Conservation (phyloP, 75 land plant species). For the Picea glauca region DNA sequence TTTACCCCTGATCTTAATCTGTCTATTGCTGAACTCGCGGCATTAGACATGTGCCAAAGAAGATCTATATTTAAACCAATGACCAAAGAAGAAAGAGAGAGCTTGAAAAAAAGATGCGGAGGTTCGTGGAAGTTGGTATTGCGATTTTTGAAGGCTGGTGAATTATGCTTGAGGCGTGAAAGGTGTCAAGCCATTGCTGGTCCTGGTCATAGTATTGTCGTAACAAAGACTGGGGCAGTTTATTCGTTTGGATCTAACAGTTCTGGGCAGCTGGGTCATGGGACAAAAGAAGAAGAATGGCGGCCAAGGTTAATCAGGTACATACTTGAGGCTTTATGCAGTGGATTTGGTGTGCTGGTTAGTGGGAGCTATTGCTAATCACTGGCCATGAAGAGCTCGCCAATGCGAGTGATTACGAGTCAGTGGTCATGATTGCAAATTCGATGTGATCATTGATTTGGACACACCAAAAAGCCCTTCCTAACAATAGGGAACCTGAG, state of each 20-base stretch:
- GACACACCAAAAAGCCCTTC: too few relatives aligned
- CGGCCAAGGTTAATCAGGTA: slow-evolving; percentile 74
- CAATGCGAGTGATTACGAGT: too few relatives aligned
- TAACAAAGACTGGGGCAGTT: slow-evolving; percentile 55
- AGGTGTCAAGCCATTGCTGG: slow-evolving; percentile 83
- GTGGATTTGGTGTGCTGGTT: not conserved
- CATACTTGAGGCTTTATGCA: not conserved
- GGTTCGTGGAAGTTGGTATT: slow-evolving; percentile 85
- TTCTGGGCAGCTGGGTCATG: slow-evolving; percentile 87
- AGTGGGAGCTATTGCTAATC: too few relatives aligned
- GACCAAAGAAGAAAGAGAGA: slow-evolving; percentile 43
- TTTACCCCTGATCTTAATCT: slow-evolving; percentile 55
- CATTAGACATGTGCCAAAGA: slow-evolving; percentile 74
- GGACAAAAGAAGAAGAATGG: slow-evolving; percentile 58
- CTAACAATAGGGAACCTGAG: not conserved
- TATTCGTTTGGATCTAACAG: slow-evolving; percentile 77
- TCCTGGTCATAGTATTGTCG: slow-evolving; percentile 81
- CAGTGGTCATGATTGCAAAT: too few relatives aligned
- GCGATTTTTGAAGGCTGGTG: slow-evolving; percentile 66
- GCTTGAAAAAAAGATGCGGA: slow-evolving; percentile 59
- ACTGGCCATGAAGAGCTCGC: too few relatives aligned
- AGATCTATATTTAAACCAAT: slow-evolving; percentile 67
- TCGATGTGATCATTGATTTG: too few relatives aligned
- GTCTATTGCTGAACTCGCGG: slow-evolving; percentile 79
- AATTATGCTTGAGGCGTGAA: slow-evolving; percentile 57